Conservation (phyloP, 441 rosid species). For the Gossypium lobatum region DNA sequence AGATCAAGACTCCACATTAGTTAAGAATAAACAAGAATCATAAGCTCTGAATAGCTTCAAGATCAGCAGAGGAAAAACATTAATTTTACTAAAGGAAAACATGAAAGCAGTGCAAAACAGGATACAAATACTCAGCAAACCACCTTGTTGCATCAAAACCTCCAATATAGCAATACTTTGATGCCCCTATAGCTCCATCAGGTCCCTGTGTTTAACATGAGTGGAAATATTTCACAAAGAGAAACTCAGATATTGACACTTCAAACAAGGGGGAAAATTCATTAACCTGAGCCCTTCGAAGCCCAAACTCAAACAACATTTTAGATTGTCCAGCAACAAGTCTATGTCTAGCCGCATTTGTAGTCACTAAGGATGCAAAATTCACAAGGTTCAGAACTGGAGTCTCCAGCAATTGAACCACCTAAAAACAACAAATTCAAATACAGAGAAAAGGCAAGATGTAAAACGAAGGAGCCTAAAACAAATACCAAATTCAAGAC, state of each 20-base stretch:
- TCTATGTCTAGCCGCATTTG: constrained; percentile 88
- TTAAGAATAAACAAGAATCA: constrained; percentile 1
- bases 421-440: constrained; percentile 34
- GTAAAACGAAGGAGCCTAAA: background rate
- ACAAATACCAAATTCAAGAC: background rate
- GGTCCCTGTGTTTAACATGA: constrained; percentile 63
- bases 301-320: constrained; percentile 78
- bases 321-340: constrained; percentile 86
- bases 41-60: constrained; percentile 2
- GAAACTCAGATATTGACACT: constrained; percentile 12
- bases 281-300: constrained; percentile 89
- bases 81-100: background rate
- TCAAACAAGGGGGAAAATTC: constrained; percentile 8
- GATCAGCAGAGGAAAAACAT: background rate
- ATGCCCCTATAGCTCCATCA: constrained; percentile 91
- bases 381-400: constrained; percentile 80
- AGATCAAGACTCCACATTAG: background rate
- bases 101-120: background rate
- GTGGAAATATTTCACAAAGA: constrained; percentile 13
- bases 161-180: constrained; percentile 94
- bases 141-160: constrained; percentile 99
- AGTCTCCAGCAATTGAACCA: constrained; percentile 87
- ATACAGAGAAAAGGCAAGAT: constrained; percentile 9
- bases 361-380: constrained; percentile 85
- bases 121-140: constrained; percentile 8